Conservation (phyloP, 208 protist genomes). For the Tritrichomonas musculus region DNA sequence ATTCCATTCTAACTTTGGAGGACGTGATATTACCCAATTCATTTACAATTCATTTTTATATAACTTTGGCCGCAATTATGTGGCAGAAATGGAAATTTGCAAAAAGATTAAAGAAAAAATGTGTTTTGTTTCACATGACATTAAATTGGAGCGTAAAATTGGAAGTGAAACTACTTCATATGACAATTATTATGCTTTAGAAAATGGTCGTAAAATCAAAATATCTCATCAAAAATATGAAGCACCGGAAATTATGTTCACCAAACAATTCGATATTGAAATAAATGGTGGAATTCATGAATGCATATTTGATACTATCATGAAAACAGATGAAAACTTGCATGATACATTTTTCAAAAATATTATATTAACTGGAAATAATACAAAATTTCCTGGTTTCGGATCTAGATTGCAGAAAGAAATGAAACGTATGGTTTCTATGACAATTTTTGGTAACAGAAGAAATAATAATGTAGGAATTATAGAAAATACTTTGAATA, state of each 20-base stretch:
- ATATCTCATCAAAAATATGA: constrained; percentile 52
- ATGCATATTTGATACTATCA: constrained; percentile 53
- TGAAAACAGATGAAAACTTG: constrained; percentile 58
- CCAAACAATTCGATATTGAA: constrained; percentile 46
- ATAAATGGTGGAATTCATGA: constrained; percentile 51
- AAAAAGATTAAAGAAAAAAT: constrained; percentile 66
- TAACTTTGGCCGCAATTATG: too few species aligned
- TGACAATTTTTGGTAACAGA: too few species aligned
- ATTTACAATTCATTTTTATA: constrained; percentile 58
- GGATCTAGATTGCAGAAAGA: constrained; percentile 79
- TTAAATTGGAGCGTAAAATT: constrained; percentile 50
- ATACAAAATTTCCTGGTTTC: constrained; percentile 67
- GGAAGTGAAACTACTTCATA: constrained; percentile 41
- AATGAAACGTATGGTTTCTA: too few species aligned
- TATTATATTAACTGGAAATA: constrained; percentile 51
- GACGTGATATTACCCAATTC: constrained; percentile 58
- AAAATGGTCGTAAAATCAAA: constrained; percentile 53
- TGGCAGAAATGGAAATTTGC: constrained; percentile 61
- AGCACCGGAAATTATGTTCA: constrained; percentile 65
- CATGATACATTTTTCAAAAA: constrained; percentile 49
- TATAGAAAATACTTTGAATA: too few species aligned
- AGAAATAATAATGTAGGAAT: too few species aligned
- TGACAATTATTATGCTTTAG: constrained; percentile 59
- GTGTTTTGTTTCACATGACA: constrained; percentile 59
- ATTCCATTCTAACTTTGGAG: constrained; percentile 55